phyloP scores from a whole-genome alignment of 306 rosid species.

The Arachis hypogaea region DNA sequence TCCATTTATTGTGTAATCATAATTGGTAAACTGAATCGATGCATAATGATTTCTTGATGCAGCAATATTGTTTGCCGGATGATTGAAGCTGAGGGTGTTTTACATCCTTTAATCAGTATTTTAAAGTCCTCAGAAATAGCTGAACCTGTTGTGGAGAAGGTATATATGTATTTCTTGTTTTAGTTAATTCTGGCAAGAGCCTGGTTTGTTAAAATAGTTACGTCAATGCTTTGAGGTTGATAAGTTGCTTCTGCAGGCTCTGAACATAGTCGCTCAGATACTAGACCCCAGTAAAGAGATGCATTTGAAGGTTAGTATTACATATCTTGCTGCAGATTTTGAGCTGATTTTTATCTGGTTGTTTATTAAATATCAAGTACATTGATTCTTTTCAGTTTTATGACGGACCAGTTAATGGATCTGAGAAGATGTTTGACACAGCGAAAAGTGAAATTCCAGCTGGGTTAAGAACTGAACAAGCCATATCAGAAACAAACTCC shows the following conservation, averaged over 20 bases:
- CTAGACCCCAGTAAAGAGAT: conserved; percentile 77
- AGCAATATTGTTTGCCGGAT: conserved; percentile 72
- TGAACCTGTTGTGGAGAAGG: conserved; percentile 66
- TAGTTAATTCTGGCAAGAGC: conserved; percentile 18
- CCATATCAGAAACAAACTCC: conserved; percentile 38
- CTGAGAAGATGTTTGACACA: conserved; percentile 41
- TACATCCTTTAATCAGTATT: conserved; percentile 60
- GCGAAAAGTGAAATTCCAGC: conserved; percentile 37
- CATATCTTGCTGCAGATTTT: conserved; percentile 35
- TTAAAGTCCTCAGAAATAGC: conserved; percentile 54
- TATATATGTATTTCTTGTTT: conserved; percentile 38
- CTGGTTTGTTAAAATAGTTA: conserved; percentile 5
- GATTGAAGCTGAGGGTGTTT: conserved; percentile 72
- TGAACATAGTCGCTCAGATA: conserved; percentile 68
- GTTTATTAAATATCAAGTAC: conserved; percentile 50
- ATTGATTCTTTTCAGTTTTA: conserved; percentile 71
- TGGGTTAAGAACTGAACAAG: conserved; percentile 36
- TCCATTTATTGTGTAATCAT: conserved; percentile 17
- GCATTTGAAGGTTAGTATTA: conserved; percentile 73
- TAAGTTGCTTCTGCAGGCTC: conserved; percentile 58
- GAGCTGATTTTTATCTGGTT: conserved; percentile 34
- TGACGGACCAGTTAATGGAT: conserved; percentile 67
- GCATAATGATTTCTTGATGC: conserved; percentile 42
- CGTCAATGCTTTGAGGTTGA: conserved; percentile 34
- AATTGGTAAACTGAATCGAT: conserved; percentile 11